Evolutionary conservation across 2,329 filamentous ascomycete genomes (phyloP).

Genomic region (Nothophoma quercina): DNA sequence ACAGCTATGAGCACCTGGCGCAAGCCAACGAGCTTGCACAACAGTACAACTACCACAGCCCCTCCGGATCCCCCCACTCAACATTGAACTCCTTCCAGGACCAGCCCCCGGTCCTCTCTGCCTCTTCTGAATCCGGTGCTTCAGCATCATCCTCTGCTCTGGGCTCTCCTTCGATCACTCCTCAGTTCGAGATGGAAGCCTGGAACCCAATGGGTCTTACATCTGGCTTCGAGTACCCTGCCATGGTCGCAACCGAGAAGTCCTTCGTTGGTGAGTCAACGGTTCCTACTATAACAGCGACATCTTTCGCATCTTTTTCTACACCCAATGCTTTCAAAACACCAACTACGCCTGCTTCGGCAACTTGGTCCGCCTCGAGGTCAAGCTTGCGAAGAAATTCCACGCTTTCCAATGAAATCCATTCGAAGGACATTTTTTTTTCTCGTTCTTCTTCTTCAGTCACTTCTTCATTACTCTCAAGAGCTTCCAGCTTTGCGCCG

Average conservation of each 20-base stretch:
- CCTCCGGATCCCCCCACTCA: constrained; percentile 55
- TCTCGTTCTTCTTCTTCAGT: neutral
- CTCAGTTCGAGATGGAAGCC: constrained; percentile 65
- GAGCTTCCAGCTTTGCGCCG: neutral
- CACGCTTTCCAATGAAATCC: constrained; percentile 21
- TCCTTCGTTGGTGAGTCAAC: constrained; percentile 59
- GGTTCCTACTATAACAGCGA: constrained; percentile 44
- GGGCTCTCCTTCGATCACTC: constrained; percentile 64
- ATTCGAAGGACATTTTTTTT: neutral
- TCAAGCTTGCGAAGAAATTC: constrained; percentile 33
- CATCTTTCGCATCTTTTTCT: constrained; percentile 24
- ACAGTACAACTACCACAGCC: constrained; percentile 49
- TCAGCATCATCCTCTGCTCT: constrained; percentile 60
- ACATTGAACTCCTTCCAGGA: constrained; percentile 56
- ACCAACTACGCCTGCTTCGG: constrained; percentile 50
- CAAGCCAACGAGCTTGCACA: constrained; percentile 48
- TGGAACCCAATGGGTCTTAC: constrained; percentile 66
- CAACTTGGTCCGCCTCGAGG: constrained; percentile 39
- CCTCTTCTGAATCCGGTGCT: constrained; percentile 60
- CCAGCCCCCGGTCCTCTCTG: constrained; percentile 55
- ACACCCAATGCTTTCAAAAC: constrained; percentile 39
- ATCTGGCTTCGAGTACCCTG: constrained; percentile 64
- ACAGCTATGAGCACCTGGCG: constrained; percentile 45
- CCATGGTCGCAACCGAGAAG: constrained; percentile 56
- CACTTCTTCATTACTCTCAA: neutral